Evolutionary conservation across 1,284 basidiomycete species (phyloP).

Genomic region (Pterulicium gracile): DNA sequence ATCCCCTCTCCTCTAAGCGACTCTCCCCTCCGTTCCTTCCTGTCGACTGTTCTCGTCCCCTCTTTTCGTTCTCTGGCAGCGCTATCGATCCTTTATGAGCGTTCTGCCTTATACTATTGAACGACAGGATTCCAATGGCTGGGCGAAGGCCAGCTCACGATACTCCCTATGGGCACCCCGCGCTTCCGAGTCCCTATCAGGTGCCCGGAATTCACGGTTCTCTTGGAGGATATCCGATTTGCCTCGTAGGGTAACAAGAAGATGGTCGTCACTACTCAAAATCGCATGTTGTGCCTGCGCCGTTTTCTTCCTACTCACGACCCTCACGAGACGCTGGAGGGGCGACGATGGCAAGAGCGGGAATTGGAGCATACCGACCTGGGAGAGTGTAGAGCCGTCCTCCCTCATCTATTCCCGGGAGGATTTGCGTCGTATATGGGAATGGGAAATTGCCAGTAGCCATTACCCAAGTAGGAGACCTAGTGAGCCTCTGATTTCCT

Average conservation of each 20-base stretch:
- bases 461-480: constrained; percentile 54
- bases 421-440: constrained; percentile 64
- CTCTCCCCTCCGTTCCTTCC: too few relatives aligned
- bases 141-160: neutral
- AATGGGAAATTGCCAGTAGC: constrained; percentile 68
- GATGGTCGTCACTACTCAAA: constrained; percentile 26
- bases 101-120: neutral
- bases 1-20: neutral
- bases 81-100: too few relatives aligned
- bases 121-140: neutral
- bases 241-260: constrained; percentile 28
- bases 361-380: constrained; percentile 31
- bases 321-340: constrained; percentile 10
- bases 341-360: constrained; percentile 25
- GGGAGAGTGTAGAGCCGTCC: constrained; percentile 37
- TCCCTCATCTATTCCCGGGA: constrained; percentile 52
- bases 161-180: neutral
- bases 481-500: constrained; percentile 38
- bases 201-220: neutral
- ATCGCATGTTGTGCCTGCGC: constrained; percentile 20
- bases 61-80: too few relatives aligned
- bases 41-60: too few relatives aligned
- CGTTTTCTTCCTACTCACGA: neutral
- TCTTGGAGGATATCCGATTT: neutral
- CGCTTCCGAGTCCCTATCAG: neutral